These are phyloP conservation scores for Voacanga thouarsii DNA, from an alignment of 257 asterid species.

Conservation along the genomic window DNA sequence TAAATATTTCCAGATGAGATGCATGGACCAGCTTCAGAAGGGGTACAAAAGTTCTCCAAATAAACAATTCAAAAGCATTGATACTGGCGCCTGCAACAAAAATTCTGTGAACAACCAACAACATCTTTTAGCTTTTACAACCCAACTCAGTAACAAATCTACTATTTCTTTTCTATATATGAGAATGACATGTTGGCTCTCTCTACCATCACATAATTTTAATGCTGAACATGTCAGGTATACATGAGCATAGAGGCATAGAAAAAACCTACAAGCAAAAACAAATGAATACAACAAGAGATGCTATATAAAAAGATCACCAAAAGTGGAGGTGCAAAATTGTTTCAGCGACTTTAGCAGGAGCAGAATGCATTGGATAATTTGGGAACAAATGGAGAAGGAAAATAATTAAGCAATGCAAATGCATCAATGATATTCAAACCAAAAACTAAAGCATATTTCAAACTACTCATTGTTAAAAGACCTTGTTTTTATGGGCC, in stretches of 20 bases:
- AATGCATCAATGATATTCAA: background rate
- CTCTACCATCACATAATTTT: background rate
- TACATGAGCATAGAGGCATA: background rate
- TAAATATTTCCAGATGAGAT: slow-evolving; percentile 48
- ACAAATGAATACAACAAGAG: background rate
- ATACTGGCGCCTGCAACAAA: slow-evolving; percentile 48
- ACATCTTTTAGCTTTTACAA: slow-evolving; percentile 18
- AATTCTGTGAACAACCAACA: slow-evolving; percentile 19
- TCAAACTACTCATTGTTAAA: background rate
- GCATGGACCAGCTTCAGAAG: slow-evolving; percentile 53
- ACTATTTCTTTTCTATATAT: background rate
- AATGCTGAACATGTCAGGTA: background rate
- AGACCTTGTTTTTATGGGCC: background rate
- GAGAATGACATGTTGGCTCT: background rate
- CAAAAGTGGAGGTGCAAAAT: background rate
- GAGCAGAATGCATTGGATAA: background rate
- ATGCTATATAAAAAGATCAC: background rate
- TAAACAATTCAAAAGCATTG: slow-evolving; percentile 41
- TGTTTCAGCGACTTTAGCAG: background rate
- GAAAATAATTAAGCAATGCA: background rate
- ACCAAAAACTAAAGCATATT: background rate
- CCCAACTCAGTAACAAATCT: background rate
- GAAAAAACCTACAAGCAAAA: background rate
- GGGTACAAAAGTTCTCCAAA: slow-evolving; percentile 64
- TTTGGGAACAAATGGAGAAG: background rate